phyloP scores from a whole-genome alignment of 495 filamentous ascomycete species.

The Peziza echinospora region DNA sequence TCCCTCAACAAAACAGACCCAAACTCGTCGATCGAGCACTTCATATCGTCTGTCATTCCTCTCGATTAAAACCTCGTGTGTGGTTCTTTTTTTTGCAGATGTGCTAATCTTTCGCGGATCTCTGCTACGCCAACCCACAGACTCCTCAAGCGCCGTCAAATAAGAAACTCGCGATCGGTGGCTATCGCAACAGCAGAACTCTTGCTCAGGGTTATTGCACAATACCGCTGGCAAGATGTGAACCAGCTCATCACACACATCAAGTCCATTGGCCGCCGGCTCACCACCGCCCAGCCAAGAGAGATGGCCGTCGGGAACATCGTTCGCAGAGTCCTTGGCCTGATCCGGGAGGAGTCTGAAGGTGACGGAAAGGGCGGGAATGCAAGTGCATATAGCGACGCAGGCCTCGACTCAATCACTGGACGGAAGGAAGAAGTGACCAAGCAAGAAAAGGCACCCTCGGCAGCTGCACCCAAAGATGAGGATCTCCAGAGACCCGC shows the following conservation, averaged over 20 bases:
- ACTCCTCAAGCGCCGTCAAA: constrained; percentile 70
- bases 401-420: constrained; percentile 9
- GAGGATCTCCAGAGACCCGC: background rate
- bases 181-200: constrained; percentile 71
- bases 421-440: background rate
- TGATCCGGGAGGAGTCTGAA: constrained; percentile 69
- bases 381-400: constrained; percentile 27
- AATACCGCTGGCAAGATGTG: constrained; percentile 44
- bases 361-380: constrained; percentile 48
- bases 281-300: constrained; percentile 56
- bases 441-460: background rate
- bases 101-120: background rate
- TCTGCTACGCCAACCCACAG: constrained; percentile 23
- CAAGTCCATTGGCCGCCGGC: constrained; percentile 44
- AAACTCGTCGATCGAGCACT: constrained; percentile 57
- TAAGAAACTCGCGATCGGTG: constrained; percentile 60
- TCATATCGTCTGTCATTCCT: constrained; percentile 60
- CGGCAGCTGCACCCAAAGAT: background rate
- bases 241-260: constrained; percentile 52
- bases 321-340: constrained; percentile 59
- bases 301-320: constrained; percentile 83
- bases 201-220: constrained; percentile 55
- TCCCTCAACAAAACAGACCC: constrained; percentile 41
- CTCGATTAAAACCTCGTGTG: constrained; percentile 1
- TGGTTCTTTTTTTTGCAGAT: background rate